Evolutionary conservation across 116 monocot species (phyloP).

Genomic region (Iris pallida): DNA sequence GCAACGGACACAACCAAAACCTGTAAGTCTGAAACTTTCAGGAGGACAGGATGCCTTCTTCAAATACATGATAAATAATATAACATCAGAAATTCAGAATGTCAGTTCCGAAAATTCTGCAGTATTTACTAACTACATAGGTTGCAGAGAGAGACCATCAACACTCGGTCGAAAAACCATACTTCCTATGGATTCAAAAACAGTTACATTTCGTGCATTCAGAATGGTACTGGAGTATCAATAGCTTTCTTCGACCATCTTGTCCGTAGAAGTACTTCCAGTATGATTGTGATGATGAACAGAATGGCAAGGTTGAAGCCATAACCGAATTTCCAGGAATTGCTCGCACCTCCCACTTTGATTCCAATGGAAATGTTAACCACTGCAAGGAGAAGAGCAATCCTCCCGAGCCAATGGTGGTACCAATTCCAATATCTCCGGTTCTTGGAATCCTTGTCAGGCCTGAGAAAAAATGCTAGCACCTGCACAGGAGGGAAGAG

Average conservation of each 20-base stretch:
- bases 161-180: background rate
- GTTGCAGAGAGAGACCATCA: background rate
- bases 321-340: slow-evolving; percentile 69
- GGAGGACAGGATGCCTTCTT: too few species aligned
- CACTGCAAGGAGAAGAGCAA: slow-evolving; percentile 43
- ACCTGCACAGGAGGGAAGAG: slow-evolving; percentile 23
- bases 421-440: slow-evolving; percentile 68
- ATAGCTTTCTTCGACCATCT: slow-evolving; percentile 36
- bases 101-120: too few species aligned
- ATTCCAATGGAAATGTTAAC: slow-evolving; percentile 47
- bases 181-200: background rate
- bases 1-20: too few species aligned
- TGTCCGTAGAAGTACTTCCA: slow-evolving; percentile 52
- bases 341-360: slow-evolving; percentile 38
- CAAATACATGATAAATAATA: too few species aligned
- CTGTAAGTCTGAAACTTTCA: too few species aligned
- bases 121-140: background rate
- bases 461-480: slow-evolving; percentile 54
- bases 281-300: slow-evolving; percentile 21
- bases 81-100: too few species aligned
- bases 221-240: slow-evolving; percentile 25
- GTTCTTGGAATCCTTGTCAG: slow-evolving; percentile 47
- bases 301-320: slow-evolving; percentile 44
- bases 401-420: slow-evolving; percentile 56
- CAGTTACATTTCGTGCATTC: background rate